These are phyloP conservation scores for Phycomyces blakesleeanus DNA, from an alignment of 192 early-diverging fungal genomes.

Conservation along the genomic window DNA sequence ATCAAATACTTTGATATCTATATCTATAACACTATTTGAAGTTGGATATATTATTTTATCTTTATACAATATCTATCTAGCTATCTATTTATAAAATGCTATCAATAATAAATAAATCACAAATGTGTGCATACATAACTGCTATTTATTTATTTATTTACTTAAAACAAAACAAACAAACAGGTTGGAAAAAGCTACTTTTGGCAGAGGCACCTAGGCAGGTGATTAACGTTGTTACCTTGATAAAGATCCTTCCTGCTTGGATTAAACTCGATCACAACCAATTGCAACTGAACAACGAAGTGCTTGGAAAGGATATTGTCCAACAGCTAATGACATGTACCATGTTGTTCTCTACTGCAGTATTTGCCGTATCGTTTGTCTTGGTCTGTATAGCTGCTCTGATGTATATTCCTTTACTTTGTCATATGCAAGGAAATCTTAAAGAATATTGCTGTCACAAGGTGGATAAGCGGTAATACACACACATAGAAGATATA, in stretches of 20 bases:
- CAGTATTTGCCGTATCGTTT: slow-evolving; percentile 50
- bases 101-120: no score
- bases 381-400: slow-evolving; percentile 58
- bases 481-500: background rate
- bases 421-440: slow-evolving; percentile 78
- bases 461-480: slow-evolving; percentile 85
- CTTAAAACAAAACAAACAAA: background rate
- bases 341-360: slow-evolving; percentile 57
- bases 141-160: background rate
- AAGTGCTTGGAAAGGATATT: slow-evolving; percentile 18
- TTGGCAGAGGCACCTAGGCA: slow-evolving; percentile 83
- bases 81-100: no score
- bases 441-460: slow-evolving; percentile 88
- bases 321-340: slow-evolving; percentile 33
- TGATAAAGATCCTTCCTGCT: slow-evolving; percentile 35
- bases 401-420: slow-evolving; percentile 74
- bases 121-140: no score
- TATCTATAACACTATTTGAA: no score
- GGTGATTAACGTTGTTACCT: slow-evolving; percentile 58
- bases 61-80: no score
- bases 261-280: slow-evolving; percentile 27
- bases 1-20: no score
- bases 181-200: slow-evolving; percentile 81
- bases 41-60: no score
- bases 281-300: slow-evolving; percentile 8